phyloP scores from a whole-genome alignment of 2,329 filamentous ascomycete species.

The Simplicillium sp. region DNA sequence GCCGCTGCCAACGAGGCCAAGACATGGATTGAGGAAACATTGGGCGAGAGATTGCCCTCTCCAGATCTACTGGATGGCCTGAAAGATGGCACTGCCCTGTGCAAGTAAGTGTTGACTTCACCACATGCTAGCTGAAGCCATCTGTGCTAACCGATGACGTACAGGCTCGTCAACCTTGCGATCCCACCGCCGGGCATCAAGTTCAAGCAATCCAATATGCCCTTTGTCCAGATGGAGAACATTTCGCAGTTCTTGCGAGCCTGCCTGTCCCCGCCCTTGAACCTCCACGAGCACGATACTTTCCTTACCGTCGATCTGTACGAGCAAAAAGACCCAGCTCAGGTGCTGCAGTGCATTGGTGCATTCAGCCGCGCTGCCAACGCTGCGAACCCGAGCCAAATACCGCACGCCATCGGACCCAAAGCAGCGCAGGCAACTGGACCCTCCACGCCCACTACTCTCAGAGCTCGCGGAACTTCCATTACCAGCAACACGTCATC shows the following conservation, averaged over 20 bases:
- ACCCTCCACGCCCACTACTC: conserved; percentile 32
- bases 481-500: conserved; percentile 51
- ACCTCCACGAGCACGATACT: conserved; percentile 84
- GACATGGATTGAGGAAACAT: conserved; percentile 72
- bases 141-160: conserved; percentile 6
- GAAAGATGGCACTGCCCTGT: conserved; percentile 86
- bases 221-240: conserved; percentile 99
- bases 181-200: conserved; percentile 69
- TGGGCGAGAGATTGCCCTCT: conserved; percentile 63
- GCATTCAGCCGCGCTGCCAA: conserved; percentile 87
- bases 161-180: conserved; percentile 72
- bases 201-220: conserved; percentile 90
- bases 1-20: conserved; percentile 78
- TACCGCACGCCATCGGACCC: conserved; percentile 68
- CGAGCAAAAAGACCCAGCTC: conserved; percentile 90
- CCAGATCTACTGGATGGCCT: conserved; percentile 76
- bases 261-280: conserved; percentile 76
- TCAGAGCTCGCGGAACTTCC: conserved; percentile 38
- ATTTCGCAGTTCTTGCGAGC: conserved; percentile 91
- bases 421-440: conserved; percentile 51
- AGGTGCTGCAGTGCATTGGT: conserved; percentile 85
- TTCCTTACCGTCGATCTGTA: conserved; percentile 96
- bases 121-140: not conserved
- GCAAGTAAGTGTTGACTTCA: conserved; percentile 55
- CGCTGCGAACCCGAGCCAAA: conserved; percentile 59